Percentiles rank a stretch among this genome's conserved stretches.
Evolutionary conservation across 139 green algal genomes (phyloP).

Genomic region (Auxenochlorella pyrenoidosa): DNA sequence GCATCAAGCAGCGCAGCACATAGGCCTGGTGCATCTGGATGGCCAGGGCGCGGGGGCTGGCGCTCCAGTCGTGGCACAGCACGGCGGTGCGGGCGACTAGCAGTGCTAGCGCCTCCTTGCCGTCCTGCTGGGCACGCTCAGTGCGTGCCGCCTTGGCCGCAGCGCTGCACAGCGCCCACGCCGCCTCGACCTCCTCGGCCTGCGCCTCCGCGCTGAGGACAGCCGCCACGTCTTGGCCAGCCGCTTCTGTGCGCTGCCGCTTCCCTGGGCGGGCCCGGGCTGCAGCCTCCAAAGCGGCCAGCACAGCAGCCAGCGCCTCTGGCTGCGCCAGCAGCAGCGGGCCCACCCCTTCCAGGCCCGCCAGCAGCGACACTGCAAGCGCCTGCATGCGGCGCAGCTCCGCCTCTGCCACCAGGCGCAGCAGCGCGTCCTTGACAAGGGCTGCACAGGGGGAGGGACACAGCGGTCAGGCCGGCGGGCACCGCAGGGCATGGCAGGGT

Average conservation of each 20-base stretch:
- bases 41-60: not conserved
- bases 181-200: conserved; percentile 12
- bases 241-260: not conserved
- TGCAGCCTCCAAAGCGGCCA: not conserved
- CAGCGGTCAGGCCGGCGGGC: not conserved
- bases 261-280: not conserved
- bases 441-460: not conserved
- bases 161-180: conserved; percentile 1
- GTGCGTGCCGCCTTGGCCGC: not conserved
- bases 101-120: not conserved
- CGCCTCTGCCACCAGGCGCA: not conserved
- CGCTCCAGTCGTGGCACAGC: conserved; percentile 10
- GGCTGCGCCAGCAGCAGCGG: conserved; percentile 8
- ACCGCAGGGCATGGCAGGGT: not conserved
- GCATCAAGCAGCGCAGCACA: not conserved
- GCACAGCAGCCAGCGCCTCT: conserved; percentile 5
- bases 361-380: not conserved
- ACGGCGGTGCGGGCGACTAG: not conserved
- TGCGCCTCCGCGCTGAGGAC: not conserved
- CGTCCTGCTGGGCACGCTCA: not conserved
- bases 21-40: conserved; percentile 15
- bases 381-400: not conserved
- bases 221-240: not conserved
- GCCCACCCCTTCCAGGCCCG: not conserved
- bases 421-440: not conserved